These are phyloP conservation scores for Somion occarium DNA, from an alignment of 1,284 basidiomycete genomes.

Conservation along the genomic window DNA sequence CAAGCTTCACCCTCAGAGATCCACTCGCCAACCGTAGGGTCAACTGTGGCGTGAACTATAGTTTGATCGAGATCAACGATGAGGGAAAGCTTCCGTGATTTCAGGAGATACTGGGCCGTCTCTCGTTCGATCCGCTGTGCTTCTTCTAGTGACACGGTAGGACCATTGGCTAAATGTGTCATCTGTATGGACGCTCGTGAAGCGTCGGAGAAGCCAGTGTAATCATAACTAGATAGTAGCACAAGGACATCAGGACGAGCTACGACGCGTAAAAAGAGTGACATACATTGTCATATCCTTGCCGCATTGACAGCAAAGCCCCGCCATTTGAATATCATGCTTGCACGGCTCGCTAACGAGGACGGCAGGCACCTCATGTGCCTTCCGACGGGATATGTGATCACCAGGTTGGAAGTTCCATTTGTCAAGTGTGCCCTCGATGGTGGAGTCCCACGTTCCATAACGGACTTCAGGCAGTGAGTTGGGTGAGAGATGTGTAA, in stretches of 20 bases:
- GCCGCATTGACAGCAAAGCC: constrained; percentile 91
- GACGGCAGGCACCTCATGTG: constrained; percentile 55
- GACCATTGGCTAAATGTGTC: constrained; percentile 78
- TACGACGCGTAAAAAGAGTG: constrained; percentile 9
- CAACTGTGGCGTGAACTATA: constrained; percentile 97
- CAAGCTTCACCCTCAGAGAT: constrained; percentile 78
- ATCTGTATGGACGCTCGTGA: constrained; percentile 80
- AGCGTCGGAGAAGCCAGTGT: constrained; percentile 79
- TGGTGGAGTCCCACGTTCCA: constrained; percentile 82
- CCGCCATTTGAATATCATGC: constrained; percentile 89
- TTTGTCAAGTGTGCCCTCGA: constrained; percentile 66
- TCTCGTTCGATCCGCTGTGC: constrained; percentile 85
- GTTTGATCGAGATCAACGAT: constrained; percentile 99
- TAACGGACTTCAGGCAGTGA: constrained; percentile 63
- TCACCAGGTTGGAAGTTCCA: constrained; percentile 66
- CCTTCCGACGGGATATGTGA: constrained; percentile 50
- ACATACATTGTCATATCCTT: constrained; percentile 88
- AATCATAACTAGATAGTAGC: constrained; percentile 63
- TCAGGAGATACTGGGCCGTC: constrained; percentile 74
- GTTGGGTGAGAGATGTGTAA: constrained; percentile 44
- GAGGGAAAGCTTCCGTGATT: constrained; percentile 79
- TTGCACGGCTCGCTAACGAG: constrained; percentile 83
- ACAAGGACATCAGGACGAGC: constrained; percentile 12
- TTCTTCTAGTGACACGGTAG: constrained; percentile 79
- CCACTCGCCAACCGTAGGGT: constrained; percentile 98